These are phyloP conservation scores for Arabis hirsuta DNA, from an alignment of 345 rosid genomes.

Conservation along the genomic window DNA sequence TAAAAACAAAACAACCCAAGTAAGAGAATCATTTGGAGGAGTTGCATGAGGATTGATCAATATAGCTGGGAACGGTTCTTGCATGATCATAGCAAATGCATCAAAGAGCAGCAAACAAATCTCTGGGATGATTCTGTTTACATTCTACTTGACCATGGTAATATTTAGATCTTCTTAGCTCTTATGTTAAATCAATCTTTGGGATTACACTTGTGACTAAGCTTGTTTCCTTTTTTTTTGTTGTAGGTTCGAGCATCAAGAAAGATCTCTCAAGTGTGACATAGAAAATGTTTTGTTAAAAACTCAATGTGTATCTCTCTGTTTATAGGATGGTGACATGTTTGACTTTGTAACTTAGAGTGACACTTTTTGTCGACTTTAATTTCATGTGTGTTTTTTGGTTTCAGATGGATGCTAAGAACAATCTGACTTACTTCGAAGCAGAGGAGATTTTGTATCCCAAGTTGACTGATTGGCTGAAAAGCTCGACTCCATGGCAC, in stretches of 20 bases:
- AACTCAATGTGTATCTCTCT: neutral
- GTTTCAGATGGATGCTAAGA: conserved; percentile 44
- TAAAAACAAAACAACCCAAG: no score
- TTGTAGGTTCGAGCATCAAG: conserved; percentile 34
- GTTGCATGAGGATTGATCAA: no score
- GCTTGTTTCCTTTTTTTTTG: neutral
- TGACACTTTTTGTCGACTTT: neutral
- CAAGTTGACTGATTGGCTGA: conserved; percentile 48
- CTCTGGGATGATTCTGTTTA: conserved; percentile 43
- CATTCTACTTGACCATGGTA: conserved; percentile 57
- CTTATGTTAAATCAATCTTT: conserved; percentile 1
- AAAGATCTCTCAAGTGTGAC: conserved; percentile 12
- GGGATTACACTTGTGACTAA: conserved; percentile 1
- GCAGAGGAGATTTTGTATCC: conserved; percentile 49
- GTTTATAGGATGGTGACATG: no score
- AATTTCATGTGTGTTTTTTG: neutral
- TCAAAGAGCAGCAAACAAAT: conserved; percentile 45
- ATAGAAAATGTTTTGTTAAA: neutral
- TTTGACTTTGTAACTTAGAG: neutral
- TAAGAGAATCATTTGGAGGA: no score
- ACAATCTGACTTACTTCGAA: conserved; percentile 40
- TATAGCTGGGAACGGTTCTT: conserved; percentile 50
- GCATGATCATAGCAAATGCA: conserved; percentile 62
- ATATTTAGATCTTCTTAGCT: neutral
- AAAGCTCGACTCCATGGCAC: conserved; percentile 45